Evolutionary conservation across 441 rosid genomes (phyloP), one percentile per base, ranked within the genome.

Genomic region (Populus hybrid): DNA sequence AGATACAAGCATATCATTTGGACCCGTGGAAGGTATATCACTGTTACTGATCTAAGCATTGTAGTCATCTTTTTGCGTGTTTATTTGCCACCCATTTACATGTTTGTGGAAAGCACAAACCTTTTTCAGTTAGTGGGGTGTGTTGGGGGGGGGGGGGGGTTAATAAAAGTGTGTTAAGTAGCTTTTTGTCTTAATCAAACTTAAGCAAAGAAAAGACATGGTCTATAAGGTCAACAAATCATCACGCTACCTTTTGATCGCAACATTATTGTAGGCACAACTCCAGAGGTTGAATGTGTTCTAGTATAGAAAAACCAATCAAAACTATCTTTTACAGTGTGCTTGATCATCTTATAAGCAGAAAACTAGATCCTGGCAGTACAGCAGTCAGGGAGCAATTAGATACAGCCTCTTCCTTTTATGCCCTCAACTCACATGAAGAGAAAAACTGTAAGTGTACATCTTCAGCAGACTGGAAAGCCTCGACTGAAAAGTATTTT

Each of bases 11-110:
- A 85, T 96, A 77, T 81, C 98, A 53, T 96, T 96, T 82, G 98
- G 99, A 76, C 94, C 98, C 2, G 93, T 92, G 73, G 99, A 96
- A 93, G 98, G 99, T 94, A 90, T 73, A 77, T 29, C 23, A 26
- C 64, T 77, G 50, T 74, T 68, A 68, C 77, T 77, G 61, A 61
- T 83, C 65, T 64, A 79, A 33, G 36, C 75, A 76, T 68, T 64
- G 69, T 70, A 74, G 23, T 69, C 78, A 38, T 21, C 72, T 12
- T 74, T 18, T 71, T 68, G 24, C 65, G 33, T 78, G 45, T 50
- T 64, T 42, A 28, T 72, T 20, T 45, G 35, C 67, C 23, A 3
- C 40, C 24, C 21, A n/a, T 59, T 71, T 70, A 36, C 29, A 21
- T 59, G 24, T 9, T 21, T 14, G 9, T 66, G 38, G 26, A 38